A percentile compares a stretch with the other conserved stretches of the same genome.
Evolutionary conservation across 2,329 filamentous ascomycete species (phyloP).

Genomic region (Diaporthe capsici): DNA sequence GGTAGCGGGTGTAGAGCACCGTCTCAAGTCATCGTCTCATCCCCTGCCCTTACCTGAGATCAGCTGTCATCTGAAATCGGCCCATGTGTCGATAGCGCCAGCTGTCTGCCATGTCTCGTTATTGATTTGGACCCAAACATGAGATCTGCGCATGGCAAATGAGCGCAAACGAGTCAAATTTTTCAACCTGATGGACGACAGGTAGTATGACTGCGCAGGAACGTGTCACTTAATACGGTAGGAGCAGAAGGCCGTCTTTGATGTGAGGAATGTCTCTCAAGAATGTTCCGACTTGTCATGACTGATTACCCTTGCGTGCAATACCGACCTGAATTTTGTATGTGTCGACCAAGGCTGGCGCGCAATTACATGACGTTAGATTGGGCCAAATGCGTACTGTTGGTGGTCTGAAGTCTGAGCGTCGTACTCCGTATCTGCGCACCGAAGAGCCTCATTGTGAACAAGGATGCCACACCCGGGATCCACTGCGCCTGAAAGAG

Average conservation of each 20-base stretch:
- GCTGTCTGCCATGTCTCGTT: too few species aligned
- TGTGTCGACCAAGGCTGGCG: not conserved
- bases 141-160: too few species aligned
- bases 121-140: too few species aligned
- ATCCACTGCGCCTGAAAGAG: conserved; percentile 11
- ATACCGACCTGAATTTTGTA: too few species aligned
- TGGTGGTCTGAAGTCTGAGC: conserved; percentile 22
- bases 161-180: too few species aligned
- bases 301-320: not conserved
- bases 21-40: too few species aligned
- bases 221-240: not conserved
- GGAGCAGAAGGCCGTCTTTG: not conserved
- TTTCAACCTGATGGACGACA: not conserved
- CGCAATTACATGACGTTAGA: not conserved
- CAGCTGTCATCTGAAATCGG: too few species aligned
- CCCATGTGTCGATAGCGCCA: too few species aligned
- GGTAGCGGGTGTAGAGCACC: too few species aligned
- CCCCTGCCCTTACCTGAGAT: too few species aligned
- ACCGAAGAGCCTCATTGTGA: conserved; percentile 24
- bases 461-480: conserved; percentile 23
- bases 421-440: conserved; percentile 14
- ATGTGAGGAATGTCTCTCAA: not conserved
- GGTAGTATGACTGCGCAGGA: not conserved
- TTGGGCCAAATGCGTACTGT: not conserved
- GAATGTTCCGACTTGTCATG: not conserved